Base-by-base conservation (phyloP, 2,329 filamentous ascomycete species). In the Pseudodiploospora longispora region DNA sequence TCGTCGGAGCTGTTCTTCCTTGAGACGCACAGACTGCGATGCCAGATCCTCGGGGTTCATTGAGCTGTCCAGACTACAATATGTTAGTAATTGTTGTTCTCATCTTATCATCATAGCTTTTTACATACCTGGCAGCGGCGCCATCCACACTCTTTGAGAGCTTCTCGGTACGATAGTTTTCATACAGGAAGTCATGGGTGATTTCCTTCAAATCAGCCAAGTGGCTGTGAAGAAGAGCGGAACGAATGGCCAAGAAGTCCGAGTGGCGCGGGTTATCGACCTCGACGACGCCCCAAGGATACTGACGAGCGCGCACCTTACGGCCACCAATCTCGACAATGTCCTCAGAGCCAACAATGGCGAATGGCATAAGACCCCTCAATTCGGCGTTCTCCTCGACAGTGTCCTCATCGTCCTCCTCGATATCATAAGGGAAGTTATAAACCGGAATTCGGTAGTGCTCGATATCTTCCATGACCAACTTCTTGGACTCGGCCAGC, bases 141-240 rank as follows among this genome's bases (percentile, higher is more conserved):
- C 87, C 87, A 64, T 96, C 90, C 57, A 98, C 93, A 66, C 89
- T 96, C 87, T 97, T 98, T 76, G 87, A 95, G 59, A 98, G 86
- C 77, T 97, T 97, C 86, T 98, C 93, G 62, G 93, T 98, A 88
- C 93, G 89, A 80, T 98, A 98, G 74, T 98, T 98, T 69, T 98
- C 93, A 73, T 98, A 98, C 53, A 98, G 75, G 83, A 98, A 98
- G 70, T 98, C 93, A 69, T 98, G 93, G 42, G 93, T 98, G 64
- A 98, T 98, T 70, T 98, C 93, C 82, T 98, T 98, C 60, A 98
- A 74, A 67, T 98, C 93, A 50, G 93, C 93, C 63, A 98, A 74
- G 75, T 98, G 93, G 71, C 89, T 96, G 78, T 98, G 93, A 50
- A 98, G 80, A 46, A 98, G 83, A 44, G 93, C 93, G 48, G 90